Base-by-base conservation (phyloP, 306 rosid species). In the Malus orientalis region DNA sequence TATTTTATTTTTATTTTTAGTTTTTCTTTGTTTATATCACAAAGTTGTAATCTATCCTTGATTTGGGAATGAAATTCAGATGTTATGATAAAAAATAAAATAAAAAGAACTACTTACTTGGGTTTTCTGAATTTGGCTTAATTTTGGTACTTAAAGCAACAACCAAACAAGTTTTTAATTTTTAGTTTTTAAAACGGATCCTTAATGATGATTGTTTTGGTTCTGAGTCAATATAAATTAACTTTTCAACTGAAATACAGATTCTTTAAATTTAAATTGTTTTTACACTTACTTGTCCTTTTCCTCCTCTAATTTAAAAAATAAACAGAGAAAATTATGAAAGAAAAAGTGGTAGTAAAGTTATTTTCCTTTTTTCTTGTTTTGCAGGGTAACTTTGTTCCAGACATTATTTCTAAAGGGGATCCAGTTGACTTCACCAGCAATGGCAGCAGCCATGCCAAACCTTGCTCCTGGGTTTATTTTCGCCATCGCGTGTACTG, bases 381-480 rank as follows among this genome's bases (percentile, higher is more conserved):
- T 67, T 76, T 76, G 82, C 85, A 95, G 99, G 84, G 86, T 87
- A 71, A 81, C 87, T 69, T 83, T 91, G 76, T 89, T 95, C 67
- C 97, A 90, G 83, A 76, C 78, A 22, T 75, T 92, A 25, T 82
- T 86, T 57, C 83, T 95, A 4, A 87, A 88, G 76, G 99, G 99
- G 23, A 88, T 95, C 74, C 76, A 76, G 71, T 84, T 89, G 61
- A 89, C 96, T 71, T 92, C 99, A 3, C 96, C 97, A 47, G 86
- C 93, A 27, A 90, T 95, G 89, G 99, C 92, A 78, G 92, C 97
- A 9, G 93, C 99, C 66, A 95, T 90, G 99, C 97, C 97, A 68
- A 95, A 92, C 83, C 87, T 92, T 72, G 90, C 97, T 40, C 99
- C 99, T 0, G 99, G 90, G 20, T 83, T 95, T 74, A 92, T 95